Evolutionary conservation across 2,329 filamentous ascomycete genomes (phyloP), one percentile per base, ranked within the genome.

Genomic region (Ambrosiella beaveri): DNA sequence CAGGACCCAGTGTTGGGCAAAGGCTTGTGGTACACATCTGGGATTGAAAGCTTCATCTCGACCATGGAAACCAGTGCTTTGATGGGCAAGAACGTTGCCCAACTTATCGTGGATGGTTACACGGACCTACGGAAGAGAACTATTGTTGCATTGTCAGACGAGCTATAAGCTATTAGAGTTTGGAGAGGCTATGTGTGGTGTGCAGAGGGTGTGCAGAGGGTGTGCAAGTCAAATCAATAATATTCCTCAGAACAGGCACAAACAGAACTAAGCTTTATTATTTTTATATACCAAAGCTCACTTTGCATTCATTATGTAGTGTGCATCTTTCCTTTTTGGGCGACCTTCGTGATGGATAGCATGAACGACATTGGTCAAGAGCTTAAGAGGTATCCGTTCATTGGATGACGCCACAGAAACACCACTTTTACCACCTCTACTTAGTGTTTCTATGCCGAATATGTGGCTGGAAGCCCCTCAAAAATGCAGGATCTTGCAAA

Each of bases 11-110:
- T 83, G 62, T 67, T 96, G 2, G 82, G 80, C 4, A 69, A 77
- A 6, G 79, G 80, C 0, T 65, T 91, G 12, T 93, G 82, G 69
- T 85, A 85, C 66, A 85, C 82, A 0, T 81, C 80, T 9, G 82
- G 80, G 1, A 94, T 97, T 49, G 91, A 97, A 71, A 85, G 85
- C 64, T 96, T 98, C 68, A 94, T 97, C 64, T 93, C 86, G 8
- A 95, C 89, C 0, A 97, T 98, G 93, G 93, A 98, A 74, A 96
- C 93, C 6, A 95, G 84, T 68, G 86, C 88, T 1, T 70, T 97
- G 63, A 93, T 93, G 81, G 93, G 93, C 0, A 88, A 79, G 77
- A 93, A 93, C 66, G 82, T 93, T 17, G 88, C 87, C 7, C 76
- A 75, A 62, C 71, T 93, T 57, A 74, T 91, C 51, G 75, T 82